Evolutionary conservation across 257 asterid species (phyloP), one percentile per base, ranked within the genome.

Genomic region (Forsythia viridissima): DNA sequence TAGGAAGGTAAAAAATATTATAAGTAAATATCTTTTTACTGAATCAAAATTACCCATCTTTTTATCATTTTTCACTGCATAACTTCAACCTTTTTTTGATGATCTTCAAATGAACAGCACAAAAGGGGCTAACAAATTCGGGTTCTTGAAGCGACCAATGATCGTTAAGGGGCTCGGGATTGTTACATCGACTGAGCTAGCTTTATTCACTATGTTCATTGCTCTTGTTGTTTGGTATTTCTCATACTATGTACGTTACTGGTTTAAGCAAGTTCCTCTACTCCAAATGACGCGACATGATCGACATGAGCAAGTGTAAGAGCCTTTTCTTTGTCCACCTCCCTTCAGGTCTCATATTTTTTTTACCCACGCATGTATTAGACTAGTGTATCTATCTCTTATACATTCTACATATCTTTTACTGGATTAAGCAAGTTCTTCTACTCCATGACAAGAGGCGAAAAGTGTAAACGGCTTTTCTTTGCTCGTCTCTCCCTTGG

Each of bases 181-280:
- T 13, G 99, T 94, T 8, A 93, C 82, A 46, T 77, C 91, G 81
- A 92, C 91, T 8, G 99, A 94, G 86, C 78, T 94, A 4, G 69
- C 86, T 55, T 77, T 94, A 18, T 84, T 90, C 71, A 82, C 85
- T 70, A 85, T 93, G 95, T 94, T 94, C 87, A 76, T 94, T 16
- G 86, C 93, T 73, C 91, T 93, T 0, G 88, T 91, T 65, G 86
- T 84, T 37, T 93, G 99, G 99, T 93, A 94, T 72, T 89, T 87
- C 81, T 91, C 94, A 73, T 91, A 83, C 12, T 94, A 85, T 77
- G 70, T 94, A 71, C 97, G 86, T 79, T 88, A 86, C 80, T 92
- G 96, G 90, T 90, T 83, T 16, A 87, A 88, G 72, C 85, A 84
- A 82, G 88, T 85, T 48, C 76, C 82, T 68, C 30, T 81, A 18